These are phyloP conservation scores for Eimeria falciformis DNA, from an alignment of 169 alveolate genomes.

Conservation along the genomic window DNA sequence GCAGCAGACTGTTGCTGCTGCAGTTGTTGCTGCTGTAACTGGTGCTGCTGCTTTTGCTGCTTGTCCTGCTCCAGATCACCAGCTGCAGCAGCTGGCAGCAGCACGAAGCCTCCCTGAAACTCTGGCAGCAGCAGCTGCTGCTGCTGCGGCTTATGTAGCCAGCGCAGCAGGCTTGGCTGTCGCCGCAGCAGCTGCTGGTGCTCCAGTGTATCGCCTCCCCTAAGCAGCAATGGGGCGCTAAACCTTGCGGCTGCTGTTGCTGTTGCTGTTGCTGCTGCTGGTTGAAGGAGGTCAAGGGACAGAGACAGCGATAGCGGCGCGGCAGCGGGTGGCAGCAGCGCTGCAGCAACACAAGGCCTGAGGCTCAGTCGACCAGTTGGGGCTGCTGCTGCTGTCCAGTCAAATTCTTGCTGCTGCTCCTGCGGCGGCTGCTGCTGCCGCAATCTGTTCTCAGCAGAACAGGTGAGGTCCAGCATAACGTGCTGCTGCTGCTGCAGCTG, in stretches of 20 bases:
- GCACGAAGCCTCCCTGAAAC: constrained; percentile 27
- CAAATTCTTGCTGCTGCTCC: constrained; percentile 40
- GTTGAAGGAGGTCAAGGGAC: background rate
- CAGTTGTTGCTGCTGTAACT: constrained; percentile 30
- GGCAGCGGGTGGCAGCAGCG: constrained; percentile 32
- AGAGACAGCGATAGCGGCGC: constrained; percentile 14
- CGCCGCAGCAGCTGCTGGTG: constrained; percentile 13
- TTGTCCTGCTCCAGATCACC: constrained; percentile 7
- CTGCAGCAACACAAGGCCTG: constrained; percentile 11
- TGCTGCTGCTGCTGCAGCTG: background rate
- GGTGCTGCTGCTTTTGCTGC: constrained; percentile 51
- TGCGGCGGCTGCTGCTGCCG: constrained; percentile 18
- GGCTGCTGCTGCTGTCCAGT: constrained; percentile 47
- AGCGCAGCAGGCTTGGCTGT: constrained; percentile 31
- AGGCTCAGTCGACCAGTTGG: background rate
- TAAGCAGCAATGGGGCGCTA: constrained; percentile 2
- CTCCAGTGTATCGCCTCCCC: background rate
- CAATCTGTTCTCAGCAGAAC: background rate
- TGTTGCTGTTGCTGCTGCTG: constrained; percentile 44
- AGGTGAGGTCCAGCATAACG: background rate
- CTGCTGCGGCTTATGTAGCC: constrained; percentile 27
- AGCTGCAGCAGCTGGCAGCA: background rate
- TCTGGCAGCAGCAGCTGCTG: constrained; percentile 26
- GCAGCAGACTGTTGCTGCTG: constrained; percentile 5
- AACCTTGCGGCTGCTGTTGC: background rate